phyloP scores from a whole-genome alignment of 208 protist species.

The Leishmania tarentolae region DNA sequence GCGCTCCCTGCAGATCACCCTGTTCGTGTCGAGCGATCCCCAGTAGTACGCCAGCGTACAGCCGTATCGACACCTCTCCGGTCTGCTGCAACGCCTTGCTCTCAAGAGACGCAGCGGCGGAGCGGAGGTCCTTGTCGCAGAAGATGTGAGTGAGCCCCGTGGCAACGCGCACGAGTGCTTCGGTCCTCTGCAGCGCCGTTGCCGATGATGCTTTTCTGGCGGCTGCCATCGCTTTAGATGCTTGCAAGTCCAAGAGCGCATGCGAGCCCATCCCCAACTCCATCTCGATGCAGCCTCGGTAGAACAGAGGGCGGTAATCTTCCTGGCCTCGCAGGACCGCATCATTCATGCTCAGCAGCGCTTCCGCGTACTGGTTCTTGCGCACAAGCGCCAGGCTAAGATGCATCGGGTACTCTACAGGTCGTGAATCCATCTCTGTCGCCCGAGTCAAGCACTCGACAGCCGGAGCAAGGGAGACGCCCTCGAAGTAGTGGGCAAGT shows the following conservation, averaged over 20 bases:
- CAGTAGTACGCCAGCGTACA: slow-evolving; percentile 10
- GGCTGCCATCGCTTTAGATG: not conserved
- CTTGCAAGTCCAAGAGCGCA: slow-evolving; percentile 25
- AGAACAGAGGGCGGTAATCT: slow-evolving; percentile 68
- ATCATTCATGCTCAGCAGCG: slow-evolving; percentile 71
- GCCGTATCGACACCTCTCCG: slow-evolving; percentile 9
- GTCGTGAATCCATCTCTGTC: slow-evolving; percentile 57
- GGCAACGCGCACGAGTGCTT: slow-evolving; percentile 8
- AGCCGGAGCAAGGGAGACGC: slow-evolving; percentile 43
- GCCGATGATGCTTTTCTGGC: not conserved
- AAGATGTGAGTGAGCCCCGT: slow-evolving; percentile 30
- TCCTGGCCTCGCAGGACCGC: slow-evolving; percentile 55
- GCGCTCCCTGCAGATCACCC: slow-evolving; percentile 7
- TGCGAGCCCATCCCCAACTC: slow-evolving; percentile 52
- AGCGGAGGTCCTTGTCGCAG: slow-evolving; percentile 14
- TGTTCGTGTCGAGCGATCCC: slow-evolving; percentile 22
- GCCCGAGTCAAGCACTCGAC: slow-evolving; percentile 70
- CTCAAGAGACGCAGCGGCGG: slow-evolving; percentile 3
- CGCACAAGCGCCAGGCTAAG: slow-evolving; percentile 70
- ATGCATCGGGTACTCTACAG: slow-evolving; percentile 70
- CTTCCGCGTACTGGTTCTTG: slow-evolving; percentile 45
- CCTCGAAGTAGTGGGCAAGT: slow-evolving; percentile 69
- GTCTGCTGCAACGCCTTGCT: slow-evolving; percentile 3
- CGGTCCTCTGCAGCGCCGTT: not conserved
- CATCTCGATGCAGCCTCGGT: slow-evolving; percentile 68